Evolutionary conservation across 2,329 filamentous ascomycete genomes (phyloP).

Genomic region (Mycosphaerella sp.): DNA sequence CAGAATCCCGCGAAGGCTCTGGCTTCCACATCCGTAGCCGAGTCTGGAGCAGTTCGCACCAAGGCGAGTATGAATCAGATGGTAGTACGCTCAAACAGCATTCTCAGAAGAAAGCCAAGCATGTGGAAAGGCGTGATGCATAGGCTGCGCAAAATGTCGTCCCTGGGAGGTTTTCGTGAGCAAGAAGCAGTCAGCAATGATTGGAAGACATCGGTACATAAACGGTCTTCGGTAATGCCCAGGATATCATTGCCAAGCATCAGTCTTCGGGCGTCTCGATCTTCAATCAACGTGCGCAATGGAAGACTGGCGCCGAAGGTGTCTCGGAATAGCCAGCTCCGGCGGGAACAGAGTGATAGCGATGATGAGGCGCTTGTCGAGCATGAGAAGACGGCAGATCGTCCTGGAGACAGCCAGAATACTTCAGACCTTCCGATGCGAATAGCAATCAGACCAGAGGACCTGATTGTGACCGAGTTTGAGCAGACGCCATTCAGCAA

Average conservation of each 20-base stretch:
- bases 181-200: background rate
- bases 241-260: constrained; percentile 11
- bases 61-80: background rate
- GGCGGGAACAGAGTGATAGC: background rate
- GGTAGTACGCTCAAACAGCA: background rate
- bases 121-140: constrained; percentile 8
- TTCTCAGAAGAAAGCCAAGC: constrained; percentile 14
- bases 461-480: constrained; percentile 28
- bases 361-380: background rate
- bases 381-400: background rate
- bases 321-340: background rate
- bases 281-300: constrained; percentile 12
- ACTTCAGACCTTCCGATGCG: background rate
- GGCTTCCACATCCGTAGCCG: background rate
- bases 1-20: background rate
- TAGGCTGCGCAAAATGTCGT: constrained; percentile 12
- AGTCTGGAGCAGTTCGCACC: background rate
- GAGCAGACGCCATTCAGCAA: constrained; percentile 30
- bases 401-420: background rate
- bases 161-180: background rate
- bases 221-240: background rate
- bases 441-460: constrained; percentile 8
- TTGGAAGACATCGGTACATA: background rate
- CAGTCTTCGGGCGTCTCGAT: constrained; percentile 4
- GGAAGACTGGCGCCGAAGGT: constrained; percentile 5